These are phyloP conservation scores for Fusarium illudens DNA, from an alignment of 2,329 filamentous ascomycete genomes.

Conservation along the genomic window DNA sequence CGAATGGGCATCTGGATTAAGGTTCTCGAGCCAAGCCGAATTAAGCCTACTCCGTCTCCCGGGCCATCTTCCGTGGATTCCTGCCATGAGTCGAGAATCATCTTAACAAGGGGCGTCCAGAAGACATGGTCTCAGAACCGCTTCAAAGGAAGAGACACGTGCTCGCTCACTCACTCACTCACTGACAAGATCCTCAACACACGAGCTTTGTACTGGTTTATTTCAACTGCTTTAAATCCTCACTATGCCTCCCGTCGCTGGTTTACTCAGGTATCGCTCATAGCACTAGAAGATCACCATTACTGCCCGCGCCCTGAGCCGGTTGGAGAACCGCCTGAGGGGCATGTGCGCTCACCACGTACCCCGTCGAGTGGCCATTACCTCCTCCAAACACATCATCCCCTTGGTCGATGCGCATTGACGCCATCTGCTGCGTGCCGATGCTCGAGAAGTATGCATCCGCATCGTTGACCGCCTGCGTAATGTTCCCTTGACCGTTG, in stretches of 20 bases:
- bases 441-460: conserved; percentile 89
- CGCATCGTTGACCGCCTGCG: conserved; percentile 81
- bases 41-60: conserved; percentile 13
- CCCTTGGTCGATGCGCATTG: conserved; percentile 71
- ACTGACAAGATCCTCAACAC: not conserved
- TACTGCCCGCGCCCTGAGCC: conserved; percentile 68
- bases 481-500: conserved; percentile 59
- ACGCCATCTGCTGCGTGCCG: conserved; percentile 76
- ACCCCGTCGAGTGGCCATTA: conserved; percentile 61
- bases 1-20: conserved; percentile 31
- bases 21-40: conserved; percentile 34
- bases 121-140: conserved; percentile 1
- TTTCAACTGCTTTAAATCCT: conserved; percentile 15
- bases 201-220: not conserved
- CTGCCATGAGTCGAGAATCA: conserved; percentile 11
- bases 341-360: conserved; percentile 84
- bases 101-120: not conserved
- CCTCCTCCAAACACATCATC: conserved; percentile 70
- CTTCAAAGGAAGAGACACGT: not conserved
- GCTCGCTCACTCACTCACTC: too few species aligned
- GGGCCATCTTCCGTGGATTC: conserved; percentile 13
- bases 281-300: conserved; percentile 76
- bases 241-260: conserved; percentile 30
- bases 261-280: conserved; percentile 47
- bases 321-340: conserved; percentile 80